Percentiles rank a stretch among this genome's conserved stretches.
These are phyloP conservation scores for Leersia perrieri DNA, from an alignment of 176 grass and related monocot species.

Conservation along the genomic window DNA sequence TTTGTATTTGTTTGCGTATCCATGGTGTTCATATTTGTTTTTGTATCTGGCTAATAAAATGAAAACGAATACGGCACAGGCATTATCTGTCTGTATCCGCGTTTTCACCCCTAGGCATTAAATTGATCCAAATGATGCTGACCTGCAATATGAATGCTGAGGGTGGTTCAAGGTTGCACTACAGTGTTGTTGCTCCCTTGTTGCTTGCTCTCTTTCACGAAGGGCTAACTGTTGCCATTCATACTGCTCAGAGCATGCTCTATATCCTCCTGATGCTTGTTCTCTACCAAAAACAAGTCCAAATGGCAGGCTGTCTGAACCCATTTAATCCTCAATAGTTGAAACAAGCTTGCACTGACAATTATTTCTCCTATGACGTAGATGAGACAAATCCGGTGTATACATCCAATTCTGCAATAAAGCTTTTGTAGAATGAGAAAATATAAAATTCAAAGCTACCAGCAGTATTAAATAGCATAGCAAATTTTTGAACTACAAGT, in stretches of 20 bases:
- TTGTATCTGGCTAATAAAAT: no score
- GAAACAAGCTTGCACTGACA: neutral
- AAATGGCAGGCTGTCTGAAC: slow-evolving; percentile 33
- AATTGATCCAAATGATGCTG: neutral
- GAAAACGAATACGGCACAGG: no score
- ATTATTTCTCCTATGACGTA: neutral
- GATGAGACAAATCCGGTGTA: neutral
- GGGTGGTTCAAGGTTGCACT: neutral
- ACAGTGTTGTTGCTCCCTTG: slow-evolving; percentile 13
- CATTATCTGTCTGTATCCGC: no score
- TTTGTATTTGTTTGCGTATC: no score
- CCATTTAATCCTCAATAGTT: slow-evolving; percentile 24
- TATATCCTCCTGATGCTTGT: slow-evolving; percentile 20
- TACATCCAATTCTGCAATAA: neutral
- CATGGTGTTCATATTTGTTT: no score
- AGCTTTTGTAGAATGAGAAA: slow-evolving; percentile 8
- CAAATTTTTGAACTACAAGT: neutral
- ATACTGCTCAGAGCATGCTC: slow-evolving; percentile 22
- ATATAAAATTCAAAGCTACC: neutral
- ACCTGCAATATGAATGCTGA: slow-evolving; percentile 14
- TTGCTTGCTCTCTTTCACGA: slow-evolving; percentile 17
- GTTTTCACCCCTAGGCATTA: no score
- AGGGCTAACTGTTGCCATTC: slow-evolving; percentile 31
- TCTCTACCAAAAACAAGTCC: neutral
- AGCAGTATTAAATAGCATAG: neutral